These are phyloP conservation scores for Hibiscus tridactylites DNA, from an alignment of 345 rosid genomes.

Conservation along the genomic window DNA sequence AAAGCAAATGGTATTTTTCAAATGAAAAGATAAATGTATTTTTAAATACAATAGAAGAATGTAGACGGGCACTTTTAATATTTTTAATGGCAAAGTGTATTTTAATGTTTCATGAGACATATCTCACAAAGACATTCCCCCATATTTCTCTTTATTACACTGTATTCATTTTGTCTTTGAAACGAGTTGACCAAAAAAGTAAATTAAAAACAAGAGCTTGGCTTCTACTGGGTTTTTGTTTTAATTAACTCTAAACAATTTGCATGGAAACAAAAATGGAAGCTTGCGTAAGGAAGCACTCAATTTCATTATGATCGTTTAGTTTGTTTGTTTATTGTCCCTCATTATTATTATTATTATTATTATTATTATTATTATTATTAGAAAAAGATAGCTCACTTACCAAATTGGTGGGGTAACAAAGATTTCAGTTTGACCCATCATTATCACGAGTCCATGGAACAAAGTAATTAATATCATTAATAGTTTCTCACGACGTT, in stretches of 20 bases:
- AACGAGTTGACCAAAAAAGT: too few species aligned
- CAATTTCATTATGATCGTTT: background rate
- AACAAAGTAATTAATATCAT: background rate
- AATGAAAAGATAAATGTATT: background rate
- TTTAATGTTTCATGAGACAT: background rate
- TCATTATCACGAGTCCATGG: background rate
- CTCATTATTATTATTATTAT: background rate
- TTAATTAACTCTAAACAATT: background rate
- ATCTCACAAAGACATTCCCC: background rate
- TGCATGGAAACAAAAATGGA: constrained; percentile 6
- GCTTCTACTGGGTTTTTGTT: background rate
- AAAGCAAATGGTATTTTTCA: constrained; percentile 7
- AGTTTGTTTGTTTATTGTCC: background rate
- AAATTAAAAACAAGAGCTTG: too few species aligned
- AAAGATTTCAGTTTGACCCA: constrained; percentile 3
- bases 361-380: background rate
- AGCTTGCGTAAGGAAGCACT: constrained; percentile 14
- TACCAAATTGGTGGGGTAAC: constrained; percentile 1
- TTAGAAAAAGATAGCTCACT: background rate
- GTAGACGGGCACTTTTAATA: background rate
- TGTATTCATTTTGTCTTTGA: too few species aligned
- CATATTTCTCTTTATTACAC: too few species aligned
- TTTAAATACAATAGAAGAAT: background rate
- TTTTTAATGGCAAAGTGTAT: background rate
- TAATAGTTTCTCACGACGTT: background rate